Evolutionary conservation across 1,139 yeast genomes (phyloP).

Genomic region (Suhomyces bokatorum): DNA sequence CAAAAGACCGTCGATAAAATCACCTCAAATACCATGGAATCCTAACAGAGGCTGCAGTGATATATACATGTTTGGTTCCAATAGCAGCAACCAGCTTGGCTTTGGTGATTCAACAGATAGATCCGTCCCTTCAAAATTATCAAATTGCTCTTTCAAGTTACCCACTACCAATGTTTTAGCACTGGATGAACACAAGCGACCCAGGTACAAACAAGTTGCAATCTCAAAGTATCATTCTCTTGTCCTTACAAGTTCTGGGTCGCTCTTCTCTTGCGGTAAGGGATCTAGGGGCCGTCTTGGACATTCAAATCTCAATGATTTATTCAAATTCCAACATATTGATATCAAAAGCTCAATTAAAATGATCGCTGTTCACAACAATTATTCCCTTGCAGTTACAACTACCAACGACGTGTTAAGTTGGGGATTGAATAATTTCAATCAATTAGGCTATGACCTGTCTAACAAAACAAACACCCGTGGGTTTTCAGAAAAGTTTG

Average conservation of each 20-base stretch:
- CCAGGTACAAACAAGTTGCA: constrained; percentile 46
- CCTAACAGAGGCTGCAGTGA: constrained; percentile 57
- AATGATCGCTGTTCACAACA: constrained; percentile 55
- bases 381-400: constrained; percentile 63
- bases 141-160: constrained; percentile 23
- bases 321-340: constrained; percentile 39
- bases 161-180: neutral
- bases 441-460: constrained; percentile 63
- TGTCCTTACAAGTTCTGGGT: constrained; percentile 55
- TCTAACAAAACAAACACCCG: constrained; percentile 19
- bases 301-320: constrained; percentile 39
- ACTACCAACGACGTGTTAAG: constrained; percentile 55
- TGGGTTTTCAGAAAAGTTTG: constrained; percentile 35
- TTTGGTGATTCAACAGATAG: constrained; percentile 68
- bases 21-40: constrained; percentile 25
- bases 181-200: constrained; percentile 26
- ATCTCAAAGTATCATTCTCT: constrained; percentile 71
- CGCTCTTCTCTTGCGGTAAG: constrained; percentile 62
- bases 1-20: constrained; percentile 6
- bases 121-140: constrained; percentile 32
- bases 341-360: constrained; percentile 30
- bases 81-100: constrained; percentile 65
- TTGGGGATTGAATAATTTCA: constrained; percentile 75
- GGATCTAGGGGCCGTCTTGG: constrained; percentile 77
- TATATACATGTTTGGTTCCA: constrained; percentile 64